phyloP scores from a whole-genome alignment of 805 yeast genomes.

The Sugiyamaella valdiviana region DNA sequence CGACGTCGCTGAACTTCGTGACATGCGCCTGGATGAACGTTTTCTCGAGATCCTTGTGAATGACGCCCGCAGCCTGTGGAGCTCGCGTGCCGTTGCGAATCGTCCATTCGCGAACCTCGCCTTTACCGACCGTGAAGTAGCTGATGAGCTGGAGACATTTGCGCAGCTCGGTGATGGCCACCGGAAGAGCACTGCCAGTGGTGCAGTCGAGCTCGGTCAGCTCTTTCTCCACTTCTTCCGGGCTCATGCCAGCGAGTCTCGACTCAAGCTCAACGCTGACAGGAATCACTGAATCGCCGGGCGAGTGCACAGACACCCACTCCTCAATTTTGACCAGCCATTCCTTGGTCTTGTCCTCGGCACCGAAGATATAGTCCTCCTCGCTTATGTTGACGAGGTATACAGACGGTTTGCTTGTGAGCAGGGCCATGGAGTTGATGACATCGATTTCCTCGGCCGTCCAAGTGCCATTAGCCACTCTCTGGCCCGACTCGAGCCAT shows the following conservation, averaged over 20 bases:
- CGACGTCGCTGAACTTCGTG: slow-evolving; percentile 57
- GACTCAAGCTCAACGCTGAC: slow-evolving; percentile 64
- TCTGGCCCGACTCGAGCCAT: slow-evolving; percentile 56
- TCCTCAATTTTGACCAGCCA: slow-evolving; percentile 44
- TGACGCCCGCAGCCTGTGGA: slow-evolving; percentile 85
- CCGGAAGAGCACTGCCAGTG: slow-evolving; percentile 48
- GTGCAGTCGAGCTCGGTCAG: slow-evolving; percentile 22
- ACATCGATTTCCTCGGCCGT: slow-evolving; percentile 56
- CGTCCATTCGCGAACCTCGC: slow-evolving; percentile 87
- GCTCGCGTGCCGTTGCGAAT: slow-evolving; percentile 69
- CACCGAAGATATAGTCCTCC: slow-evolving; percentile 49
- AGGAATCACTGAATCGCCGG: slow-evolving; percentile 63
- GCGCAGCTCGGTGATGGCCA: slow-evolving; percentile 61
- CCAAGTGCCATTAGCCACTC: slow-evolving; percentile 59
- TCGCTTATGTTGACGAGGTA: slow-evolving; percentile 68
- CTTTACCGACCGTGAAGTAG: slow-evolving; percentile 80
- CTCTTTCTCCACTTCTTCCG: slow-evolving; percentile 29
- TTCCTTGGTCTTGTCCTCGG: slow-evolving; percentile 41
- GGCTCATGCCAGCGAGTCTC: slow-evolving; percentile 47
- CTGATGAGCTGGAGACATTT: slow-evolving; percentile 64
- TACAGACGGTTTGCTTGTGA: slow-evolving; percentile 87
- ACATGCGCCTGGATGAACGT: slow-evolving; percentile 78
- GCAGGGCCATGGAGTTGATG: slow-evolving; percentile 62
- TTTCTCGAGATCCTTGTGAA: slow-evolving; percentile 77
- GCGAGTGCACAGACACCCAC: slow-evolving; percentile 66